These are phyloP conservation scores for Alternaria arbusti DNA, from an alignment of 2,329 filamentous ascomycete genomes.

Conservation along the genomic window DNA sequence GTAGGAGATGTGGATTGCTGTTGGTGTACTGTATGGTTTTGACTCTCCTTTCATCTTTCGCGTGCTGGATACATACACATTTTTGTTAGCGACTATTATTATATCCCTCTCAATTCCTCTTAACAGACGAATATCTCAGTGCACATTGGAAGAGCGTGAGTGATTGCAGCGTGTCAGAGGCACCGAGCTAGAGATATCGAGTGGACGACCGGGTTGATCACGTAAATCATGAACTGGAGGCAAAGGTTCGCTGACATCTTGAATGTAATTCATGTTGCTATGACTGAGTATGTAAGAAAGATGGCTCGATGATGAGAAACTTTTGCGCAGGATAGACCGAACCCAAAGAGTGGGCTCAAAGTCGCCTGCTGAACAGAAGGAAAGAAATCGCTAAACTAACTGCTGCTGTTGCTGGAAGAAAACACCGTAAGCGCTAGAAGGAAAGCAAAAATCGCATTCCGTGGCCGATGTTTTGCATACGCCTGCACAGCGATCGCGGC, in stretches of 20 bases:
- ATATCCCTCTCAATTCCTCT: slow-evolving; percentile 2
- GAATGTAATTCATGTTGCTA: neutral
- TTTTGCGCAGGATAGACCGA: neutral
- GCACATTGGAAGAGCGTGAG: neutral
- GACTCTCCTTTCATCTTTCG: neutral
- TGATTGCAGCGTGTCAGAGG: neutral
- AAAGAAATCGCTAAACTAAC: neutral
- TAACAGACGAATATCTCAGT: neutral
- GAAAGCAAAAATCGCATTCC: neutral
- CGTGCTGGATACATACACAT: neutral
- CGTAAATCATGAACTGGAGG: neutral
- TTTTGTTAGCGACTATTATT: slow-evolving; percentile 2
- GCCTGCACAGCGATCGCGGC: neutral
- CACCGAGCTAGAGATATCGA: neutral
- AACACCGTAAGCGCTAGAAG: neutral
- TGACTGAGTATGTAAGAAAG: neutral
- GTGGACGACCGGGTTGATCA: neutral
- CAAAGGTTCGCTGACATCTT: neutral
- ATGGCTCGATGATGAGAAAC: neutral
- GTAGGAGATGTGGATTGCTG: slow-evolving; percentile 49
- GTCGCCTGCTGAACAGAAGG: neutral
- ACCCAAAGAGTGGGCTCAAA: neutral
- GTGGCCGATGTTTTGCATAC: accelerated
- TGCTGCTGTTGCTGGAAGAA: neutral
- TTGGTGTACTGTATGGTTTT: neutral